These are phyloP conservation scores for Rasamsonia emersonii DNA, from an alignment of 2,329 filamentous ascomycete genomes.

Conservation along the genomic window DNA sequence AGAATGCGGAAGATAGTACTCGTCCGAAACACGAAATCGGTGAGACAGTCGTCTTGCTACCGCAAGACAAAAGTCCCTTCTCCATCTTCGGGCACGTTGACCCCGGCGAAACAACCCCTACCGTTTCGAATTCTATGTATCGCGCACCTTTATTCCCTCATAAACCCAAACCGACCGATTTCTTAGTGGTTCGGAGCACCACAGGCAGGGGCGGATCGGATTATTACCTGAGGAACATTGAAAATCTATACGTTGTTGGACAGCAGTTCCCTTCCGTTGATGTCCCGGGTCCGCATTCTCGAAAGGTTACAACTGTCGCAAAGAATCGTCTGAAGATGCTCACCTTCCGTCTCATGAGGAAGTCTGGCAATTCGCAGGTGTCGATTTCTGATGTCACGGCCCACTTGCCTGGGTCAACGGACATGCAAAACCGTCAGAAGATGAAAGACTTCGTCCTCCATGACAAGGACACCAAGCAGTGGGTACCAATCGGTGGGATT, in stretches of 20 bases:
- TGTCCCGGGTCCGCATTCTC: conserved; percentile 84
- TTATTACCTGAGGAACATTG: conserved; percentile 81
- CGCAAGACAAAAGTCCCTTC: conserved; percentile 93
- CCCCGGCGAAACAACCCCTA: conserved; percentile 79
- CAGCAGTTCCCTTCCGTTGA: conserved; percentile 89
- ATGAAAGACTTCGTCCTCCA: conserved; percentile 94
- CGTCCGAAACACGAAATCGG: conserved; percentile 76
- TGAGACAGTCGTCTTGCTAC: conserved; percentile 77
- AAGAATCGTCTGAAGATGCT: conserved; percentile 98
- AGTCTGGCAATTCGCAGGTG: conserved; percentile 60
- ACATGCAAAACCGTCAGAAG: conserved; percentile 92
- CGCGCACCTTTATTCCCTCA: conserved; percentile 91
- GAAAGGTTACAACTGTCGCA: conserved; percentile 91
- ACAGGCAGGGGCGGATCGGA: conserved; percentile 69
- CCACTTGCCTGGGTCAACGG: conserved; percentile 86
- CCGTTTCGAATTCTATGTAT: conserved; percentile 92
- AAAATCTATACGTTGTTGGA: conserved; percentile 83
- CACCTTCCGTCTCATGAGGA: conserved; percentile 77
- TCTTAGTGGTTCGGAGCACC: conserved; percentile 73
- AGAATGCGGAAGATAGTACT: conserved; percentile 66
- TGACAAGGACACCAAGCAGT: conserved; percentile 78
- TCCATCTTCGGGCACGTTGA: conserved; percentile 91
- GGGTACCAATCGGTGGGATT: conserved; percentile 69
- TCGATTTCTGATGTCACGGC: conserved; percentile 78
- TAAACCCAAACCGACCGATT: conserved; percentile 67